Evolutionary conservation across 2,329 filamentous ascomycete genomes (phyloP).

Genomic region (Pyrenochaeta sp.): DNA sequence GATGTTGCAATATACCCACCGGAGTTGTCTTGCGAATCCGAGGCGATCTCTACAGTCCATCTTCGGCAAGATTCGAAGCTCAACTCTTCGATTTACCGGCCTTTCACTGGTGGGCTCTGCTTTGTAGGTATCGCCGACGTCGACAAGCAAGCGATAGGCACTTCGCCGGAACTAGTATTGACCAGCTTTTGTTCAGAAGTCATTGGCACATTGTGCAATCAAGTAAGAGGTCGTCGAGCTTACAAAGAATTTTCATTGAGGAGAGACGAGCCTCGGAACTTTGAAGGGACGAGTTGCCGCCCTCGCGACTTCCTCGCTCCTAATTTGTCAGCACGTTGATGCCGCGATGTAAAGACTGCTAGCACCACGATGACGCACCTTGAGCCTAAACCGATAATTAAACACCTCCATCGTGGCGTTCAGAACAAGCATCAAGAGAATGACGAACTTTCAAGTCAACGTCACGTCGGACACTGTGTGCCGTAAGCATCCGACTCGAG

Average conservation of each 20-base stretch:
- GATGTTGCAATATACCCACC: too few relatives aligned
- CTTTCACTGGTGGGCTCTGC: too few relatives aligned
- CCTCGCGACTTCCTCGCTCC: slow-evolving; percentile 4
- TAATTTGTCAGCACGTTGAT: slow-evolving; percentile 38
- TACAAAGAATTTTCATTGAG: not conserved
- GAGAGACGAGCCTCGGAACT: slow-evolving; percentile 12
- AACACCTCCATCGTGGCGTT: slow-evolving; percentile 42
- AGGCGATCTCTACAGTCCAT: too few relatives aligned
- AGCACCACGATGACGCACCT: not conserved
- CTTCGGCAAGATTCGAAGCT: too few relatives aligned
- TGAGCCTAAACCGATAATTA: not conserved
- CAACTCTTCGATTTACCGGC: too few relatives aligned
- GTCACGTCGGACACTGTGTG: slow-evolving; percentile 82
- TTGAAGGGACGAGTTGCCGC: slow-evolving; percentile 13
- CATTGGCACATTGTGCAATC: too few relatives aligned
- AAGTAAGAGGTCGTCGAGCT: too few relatives aligned
- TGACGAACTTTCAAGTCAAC: slow-evolving; percentile 73
- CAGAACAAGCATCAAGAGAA: slow-evolving; percentile 39
- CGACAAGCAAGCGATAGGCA: too few relatives aligned
- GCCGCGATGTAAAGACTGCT: slow-evolving; percentile 18
- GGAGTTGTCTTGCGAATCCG: too few relatives aligned
- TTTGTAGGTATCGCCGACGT: too few relatives aligned
- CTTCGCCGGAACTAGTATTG: too few relatives aligned
- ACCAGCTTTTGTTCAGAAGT: too few relatives aligned
- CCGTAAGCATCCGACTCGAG: slow-evolving; percentile 56